These are phyloP conservation scores for Amanita pallidorosea DNA, from an alignment of 768 basidiomycete genomes.

Conservation along the genomic window DNA sequence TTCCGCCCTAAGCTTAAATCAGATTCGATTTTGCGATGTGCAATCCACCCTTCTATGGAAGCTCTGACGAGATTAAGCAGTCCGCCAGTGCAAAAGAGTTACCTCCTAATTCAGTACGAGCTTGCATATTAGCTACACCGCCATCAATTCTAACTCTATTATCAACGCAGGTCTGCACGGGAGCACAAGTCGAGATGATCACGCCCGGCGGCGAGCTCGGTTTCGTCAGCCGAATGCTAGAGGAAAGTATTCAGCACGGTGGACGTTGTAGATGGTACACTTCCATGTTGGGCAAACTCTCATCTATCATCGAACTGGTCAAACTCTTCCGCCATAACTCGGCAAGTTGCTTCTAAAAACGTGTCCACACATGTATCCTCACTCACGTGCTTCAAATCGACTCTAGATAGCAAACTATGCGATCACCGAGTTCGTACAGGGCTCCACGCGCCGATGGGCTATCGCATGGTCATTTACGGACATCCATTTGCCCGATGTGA, in stretches of 20 bases:
- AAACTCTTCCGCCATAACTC: conserved; percentile 31
- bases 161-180: conserved; percentile 67
- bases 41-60: conserved; percentile 94
- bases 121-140: neutral
- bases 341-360: conserved; percentile 14
- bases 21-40: conserved; percentile 83
- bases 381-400: neutral
- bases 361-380: neutral
- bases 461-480: conserved; percentile 76
- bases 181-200: conserved; percentile 81
- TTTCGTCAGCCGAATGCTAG: conserved; percentile 72
- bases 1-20: neutral
- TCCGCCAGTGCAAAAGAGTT: conserved; percentile 55
- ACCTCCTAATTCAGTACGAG: conserved; percentile 54
- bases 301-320: conserved; percentile 58
- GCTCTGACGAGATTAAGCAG: conserved; percentile 48
- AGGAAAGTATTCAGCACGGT: conserved; percentile 50
- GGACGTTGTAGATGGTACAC: conserved; percentile 85
- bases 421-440: conserved; percentile 74
- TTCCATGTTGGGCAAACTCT: conserved; percentile 82
- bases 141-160: neutral
- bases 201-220: conserved; percentile 74
- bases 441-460: conserved; percentile 87
- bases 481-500: conserved; percentile 67
- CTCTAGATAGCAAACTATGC: conserved; percentile 78